Evolutionary conservation across 2,329 filamentous ascomycete species (phyloP), one percentile per base, ranked within the genome.

Genomic region (Sarocladium kiliense): DNA sequence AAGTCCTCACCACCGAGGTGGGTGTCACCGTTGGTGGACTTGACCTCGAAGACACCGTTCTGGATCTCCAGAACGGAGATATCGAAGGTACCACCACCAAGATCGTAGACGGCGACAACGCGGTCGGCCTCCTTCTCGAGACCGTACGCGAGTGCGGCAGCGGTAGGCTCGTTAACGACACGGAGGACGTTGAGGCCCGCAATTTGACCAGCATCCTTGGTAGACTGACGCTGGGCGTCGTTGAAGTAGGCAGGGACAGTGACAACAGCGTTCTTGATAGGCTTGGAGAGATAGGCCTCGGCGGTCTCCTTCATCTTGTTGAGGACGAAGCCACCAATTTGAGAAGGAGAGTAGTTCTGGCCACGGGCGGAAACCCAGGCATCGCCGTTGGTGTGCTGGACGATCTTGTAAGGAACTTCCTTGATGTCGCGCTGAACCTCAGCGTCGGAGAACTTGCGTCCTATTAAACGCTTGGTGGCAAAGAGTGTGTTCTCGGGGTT

Each of bases 301-400:
- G 93, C 93, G 54, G 93, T 97, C 82, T 97, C 93, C 86, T 96
- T 97, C 93, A 97, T 97, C 85, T 97, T 97, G 75, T 91, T 87
- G 66, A 97, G 84, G 63, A 97, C 82, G 75, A 97, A 96, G 69
- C 92, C 93, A 83, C 93, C 93, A 61, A 97, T 90, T 76, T 97
- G 93, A n/a, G 92, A 96, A 56, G 93, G 93, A 62, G 92, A 97
- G 82, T 97, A 97, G 75, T 92, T 96, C 77, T 97, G 86, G 70
- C 87, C 91, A 65, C 91, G 91, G 65, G 92, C 89, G 75, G 92
- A 85, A 61, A 97, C 88, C 93, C 93, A 97, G 60, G 93, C 93
- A 71, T 97, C 93, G 65, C 93, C 93, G 73, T 97, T 97, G 78
- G 78, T 85, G 85, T 97, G 93, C 79, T 96, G 91, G 58, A 96